Evolutionary conservation across 305 asterid genomes (phyloP), one percentile per base, ranked within the genome.

Genomic region (Andrographis paniculata): DNA sequence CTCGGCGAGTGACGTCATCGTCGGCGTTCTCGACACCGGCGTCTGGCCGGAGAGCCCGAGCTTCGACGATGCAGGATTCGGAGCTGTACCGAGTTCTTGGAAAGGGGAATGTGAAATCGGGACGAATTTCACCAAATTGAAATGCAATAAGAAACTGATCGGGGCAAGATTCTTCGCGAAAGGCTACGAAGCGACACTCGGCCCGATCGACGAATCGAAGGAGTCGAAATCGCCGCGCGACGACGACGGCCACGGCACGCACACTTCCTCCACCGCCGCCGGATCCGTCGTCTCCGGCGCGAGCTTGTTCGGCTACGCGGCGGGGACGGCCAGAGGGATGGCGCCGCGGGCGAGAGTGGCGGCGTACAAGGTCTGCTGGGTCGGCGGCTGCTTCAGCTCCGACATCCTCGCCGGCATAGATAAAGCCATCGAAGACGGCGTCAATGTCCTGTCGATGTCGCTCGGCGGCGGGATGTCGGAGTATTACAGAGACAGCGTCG

Each of bases 1-100:
- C 11, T 46, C 83, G 4, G 69, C 30, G 17, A 61, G 83, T 31
- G 94, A 91, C 0, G 95, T 91, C 3, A 23, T 80, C 4, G 64
- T 91, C 14, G 99, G 85, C 0, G 93, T 87, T 41, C 46, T 91
- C 10, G 99, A 91, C 49, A 83, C 99, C 5, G 99, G 96, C 0
- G 83, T 67, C 2, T 91, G 99, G 96, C 99, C 99, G 9, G 99
- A 91, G 53, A 79, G 94, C 65, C 85, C 76, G 68, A 87, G 99
- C 47, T 80, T 55, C 33, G 82, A 73, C 17, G 99, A 91, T 21
- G 54, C 62, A 33, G 99, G 93, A 0, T 45, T 87, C 44, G 82
- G 82, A 7, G 67, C 95, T 0, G 46, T 87, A 2, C 99, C 95
- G 1, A 63, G 45, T 48, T 71, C 75, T 0, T 91, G 96, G 99